These are phyloP conservation scores for Nematocida sp. DNA, from an alignment of 371 early-diverging fungal genomes.

Conservation along the genomic window DNA sequence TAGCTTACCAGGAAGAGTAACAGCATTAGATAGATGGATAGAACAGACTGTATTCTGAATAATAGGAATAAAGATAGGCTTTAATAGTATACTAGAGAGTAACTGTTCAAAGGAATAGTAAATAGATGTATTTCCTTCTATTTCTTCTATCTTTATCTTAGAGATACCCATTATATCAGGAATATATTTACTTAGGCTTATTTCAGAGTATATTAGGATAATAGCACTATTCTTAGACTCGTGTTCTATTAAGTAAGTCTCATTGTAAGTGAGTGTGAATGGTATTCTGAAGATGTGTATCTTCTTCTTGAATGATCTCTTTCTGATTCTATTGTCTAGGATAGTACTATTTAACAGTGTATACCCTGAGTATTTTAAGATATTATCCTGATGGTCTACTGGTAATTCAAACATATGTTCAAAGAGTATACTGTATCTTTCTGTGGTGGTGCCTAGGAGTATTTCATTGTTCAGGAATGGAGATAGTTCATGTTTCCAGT, in stretches of 20 bases:
- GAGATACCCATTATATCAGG: conserved; percentile 10
- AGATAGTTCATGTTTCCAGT: not conserved
- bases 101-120: not conserved
- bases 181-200: not conserved
- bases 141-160: conserved; percentile 9
- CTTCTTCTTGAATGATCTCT: not conserved
- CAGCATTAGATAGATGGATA: not conserved
- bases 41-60: not conserved
- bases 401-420: not conserved
- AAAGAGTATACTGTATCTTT: not conserved
- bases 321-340: not conserved
- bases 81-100: not conserved
- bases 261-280: conserved; percentile 2
- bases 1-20: not conserved
- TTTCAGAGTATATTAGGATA: not conserved
- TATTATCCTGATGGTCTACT: not conserved
- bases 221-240: not conserved
- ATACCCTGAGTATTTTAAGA: not conserved
- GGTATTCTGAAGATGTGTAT: not conserved
- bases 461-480: not conserved
- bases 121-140: not conserved
- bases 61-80: not conserved
- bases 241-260: conserved; percentile 5
- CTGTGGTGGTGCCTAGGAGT: not conserved
- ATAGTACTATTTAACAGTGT: not conserved